Evolutionary conservation across 2,329 filamentous ascomycete species (phyloP).

Genomic region (Fusarium sublunatum): DNA sequence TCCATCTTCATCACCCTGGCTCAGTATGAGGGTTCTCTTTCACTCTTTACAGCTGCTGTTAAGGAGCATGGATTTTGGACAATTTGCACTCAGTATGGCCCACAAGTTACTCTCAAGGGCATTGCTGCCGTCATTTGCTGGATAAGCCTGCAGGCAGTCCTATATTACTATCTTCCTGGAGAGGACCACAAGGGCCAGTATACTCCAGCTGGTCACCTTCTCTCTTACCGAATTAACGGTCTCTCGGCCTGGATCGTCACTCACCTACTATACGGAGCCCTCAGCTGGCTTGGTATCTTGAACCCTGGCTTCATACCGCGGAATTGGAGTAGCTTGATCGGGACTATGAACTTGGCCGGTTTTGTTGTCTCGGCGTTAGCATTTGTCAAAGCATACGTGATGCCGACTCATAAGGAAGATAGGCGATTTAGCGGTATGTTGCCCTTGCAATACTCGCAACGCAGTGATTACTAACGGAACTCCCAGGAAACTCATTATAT

Average conservation of each 20-base stretch:
- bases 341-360: slow-evolving; percentile 52
- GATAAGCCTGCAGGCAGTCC: slow-evolving; percentile 28
- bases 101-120: slow-evolving; percentile 30
- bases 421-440: slow-evolving; percentile 56
- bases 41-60: slow-evolving; percentile 14
- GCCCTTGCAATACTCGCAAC: neutral
- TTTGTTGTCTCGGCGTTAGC: slow-evolving; percentile 45
- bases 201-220: slow-evolving; percentile 57
- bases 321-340: slow-evolving; percentile 56
- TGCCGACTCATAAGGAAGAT: slow-evolving; percentile 55
- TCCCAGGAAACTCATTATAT: slow-evolving; percentile 52
- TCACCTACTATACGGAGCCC: slow-evolving; percentile 47
- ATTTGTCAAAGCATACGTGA: slow-evolving; percentile 54
- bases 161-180: slow-evolving; percentile 28
- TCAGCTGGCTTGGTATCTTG: slow-evolving; percentile 47
- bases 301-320: slow-evolving; percentile 55
- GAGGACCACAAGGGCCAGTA: slow-evolving; percentile 51
- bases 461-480: neutral
- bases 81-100: slow-evolving; percentile 29
- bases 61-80: slow-evolving; percentile 33
- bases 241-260: slow-evolving; percentile 55
- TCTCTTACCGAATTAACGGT: slow-evolving; percentile 58
- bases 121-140: slow-evolving; percentile 22
- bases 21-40: slow-evolving; percentile 37
- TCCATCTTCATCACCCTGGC: slow-evolving; percentile 42